phyloP scores from a whole-genome alignment of 2,329 filamentous ascomycete genomes.

The Fusarium fujikuroi region DNA sequence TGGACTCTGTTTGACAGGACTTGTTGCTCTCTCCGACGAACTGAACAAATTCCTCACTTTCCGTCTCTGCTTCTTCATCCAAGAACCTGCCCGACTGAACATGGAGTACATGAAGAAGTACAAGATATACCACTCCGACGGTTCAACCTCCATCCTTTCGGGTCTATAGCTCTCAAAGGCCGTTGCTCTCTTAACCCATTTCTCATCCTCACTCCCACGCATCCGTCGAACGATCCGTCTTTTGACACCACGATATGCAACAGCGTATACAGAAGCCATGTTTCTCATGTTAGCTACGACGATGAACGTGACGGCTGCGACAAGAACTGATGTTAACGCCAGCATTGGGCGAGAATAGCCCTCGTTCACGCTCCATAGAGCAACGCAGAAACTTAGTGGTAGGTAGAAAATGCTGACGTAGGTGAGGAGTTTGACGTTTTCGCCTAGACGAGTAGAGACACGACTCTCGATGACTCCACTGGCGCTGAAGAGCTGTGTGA shows the following conservation, averaged over 20 bases:
- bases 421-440: slow-evolving; percentile 53
- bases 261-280: neutral
- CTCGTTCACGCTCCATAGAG: slow-evolving; percentile 19
- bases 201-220: neutral
- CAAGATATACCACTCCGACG: slow-evolving; percentile 2
- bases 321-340: neutral
- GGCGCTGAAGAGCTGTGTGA: slow-evolving; percentile 1
- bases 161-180: slow-evolving; percentile 1
- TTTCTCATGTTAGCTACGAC: neutral
- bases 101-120: neutral
- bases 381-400: slow-evolving; percentile 48
- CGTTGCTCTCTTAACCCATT: neutral
- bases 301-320: neutral
- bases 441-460: slow-evolving; percentile 38
- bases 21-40: neutral
- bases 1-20: neutral
- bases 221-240: neutral
- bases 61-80: neutral
- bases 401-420: slow-evolving; percentile 55
- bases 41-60: neutral
- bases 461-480: neutral
- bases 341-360: neutral
- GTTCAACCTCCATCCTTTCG: neutral
- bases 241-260: neutral
- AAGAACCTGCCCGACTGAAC: neutral